Evolutionary conservation across 352 stramenopile genomes (phyloP).

Genomic region (Pilasporangium apinafurcum): DNA sequence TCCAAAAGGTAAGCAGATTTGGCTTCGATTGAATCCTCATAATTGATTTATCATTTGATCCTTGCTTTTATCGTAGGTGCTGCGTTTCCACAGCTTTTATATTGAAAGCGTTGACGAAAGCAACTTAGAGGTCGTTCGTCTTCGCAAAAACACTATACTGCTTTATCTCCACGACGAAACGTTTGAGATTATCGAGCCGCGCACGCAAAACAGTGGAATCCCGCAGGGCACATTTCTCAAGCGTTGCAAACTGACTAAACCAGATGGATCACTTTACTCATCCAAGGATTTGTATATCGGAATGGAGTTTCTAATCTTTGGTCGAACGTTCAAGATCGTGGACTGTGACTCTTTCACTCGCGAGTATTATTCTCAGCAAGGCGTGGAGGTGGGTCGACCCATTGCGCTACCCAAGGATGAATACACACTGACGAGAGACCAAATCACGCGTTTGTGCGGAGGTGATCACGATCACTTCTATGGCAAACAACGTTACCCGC

Average conservation of each 20-base stretch:
- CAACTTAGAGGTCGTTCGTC: slow-evolving; percentile 63
- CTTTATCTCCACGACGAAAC: slow-evolving; percentile 84
- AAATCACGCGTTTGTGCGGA: slow-evolving; percentile 72
- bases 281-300: slow-evolving; percentile 53
- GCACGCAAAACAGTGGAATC: slow-evolving; percentile 78
- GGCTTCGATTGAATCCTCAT: too few relatives aligned
- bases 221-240: slow-evolving; percentile 86
- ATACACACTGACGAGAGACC: slow-evolving; percentile 71
- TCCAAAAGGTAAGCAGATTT: slow-evolving; percentile 48
- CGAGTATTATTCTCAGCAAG: slow-evolving; percentile 42
- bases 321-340: slow-evolving; percentile 71
- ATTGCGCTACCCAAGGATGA: slow-evolving; percentile 75
- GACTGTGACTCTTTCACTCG: slow-evolving; percentile 73
- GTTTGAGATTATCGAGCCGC: slow-evolving; percentile 86
- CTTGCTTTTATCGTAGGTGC: slow-evolving; percentile 18
- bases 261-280: slow-evolving; percentile 41
- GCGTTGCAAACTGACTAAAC: slow-evolving; percentile 51
- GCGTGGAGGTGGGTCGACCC: slow-evolving; percentile 29
- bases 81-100: slow-evolving; percentile 86
- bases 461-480: slow-evolving; percentile 70
- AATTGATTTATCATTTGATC: not conserved
- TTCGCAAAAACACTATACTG: slow-evolving; percentile 74
- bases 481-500: slow-evolving; percentile 63
- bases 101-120: slow-evolving; percentile 80
- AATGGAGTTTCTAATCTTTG: slow-evolving; percentile 70